Base-by-base conservation (phyloP, 2,329 filamentous ascomycete genomes). In the Trichoderma hamatum region DNA sequence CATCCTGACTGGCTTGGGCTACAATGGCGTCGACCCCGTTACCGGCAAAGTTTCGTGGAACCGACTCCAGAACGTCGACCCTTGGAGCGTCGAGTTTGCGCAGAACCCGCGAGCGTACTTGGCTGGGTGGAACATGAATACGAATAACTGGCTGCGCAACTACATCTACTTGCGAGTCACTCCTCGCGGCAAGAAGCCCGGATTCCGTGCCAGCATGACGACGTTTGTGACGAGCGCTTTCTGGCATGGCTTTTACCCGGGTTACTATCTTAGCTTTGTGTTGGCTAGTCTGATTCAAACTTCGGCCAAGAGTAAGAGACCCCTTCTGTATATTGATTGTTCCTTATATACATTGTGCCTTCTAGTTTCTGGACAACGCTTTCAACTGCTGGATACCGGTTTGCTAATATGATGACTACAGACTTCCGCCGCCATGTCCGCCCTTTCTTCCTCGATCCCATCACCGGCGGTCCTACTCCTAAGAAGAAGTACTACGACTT, bases 181-280 rank as follows among this genome's bases (percentile, higher is more conserved):
- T 0, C 96, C 96, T 0, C 92, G 92, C 74, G 96, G 96, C 66
- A 96, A 94, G 84, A 99, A 98, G 80, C 96, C 96, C 11, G 96
- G 96, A 1, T 99, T 99, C 83, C 87, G 94, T 70, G 96, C 96
- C 62, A 98, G 92, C 75, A 83, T 99, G 83, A 93, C 94, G 39
- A 99, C 96, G 0, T 99, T 99, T 78, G 88, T 89, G 7, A 98
- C 96, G 24, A 97, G 94, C 76, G 95, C 96, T 3, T 90, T 98
- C 73, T 99, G 96, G 96, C 96, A 99, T 77, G 96, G 96, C 34
- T 99, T 99, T 81, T 96, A 97, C 74, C 95, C 96, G 0, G 96
- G 96, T 6, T 99, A 99, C 80, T 98, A 98, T 79, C 82, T 99
- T 70, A 87, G 91, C 5, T 99, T 99, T 76, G 82, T 98, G 51